Evolutionary conservation across 177 flowering plant species (phyloP), one percentile per base, ranked within the genome.

Genomic region (Telopea speciosissima): DNA sequence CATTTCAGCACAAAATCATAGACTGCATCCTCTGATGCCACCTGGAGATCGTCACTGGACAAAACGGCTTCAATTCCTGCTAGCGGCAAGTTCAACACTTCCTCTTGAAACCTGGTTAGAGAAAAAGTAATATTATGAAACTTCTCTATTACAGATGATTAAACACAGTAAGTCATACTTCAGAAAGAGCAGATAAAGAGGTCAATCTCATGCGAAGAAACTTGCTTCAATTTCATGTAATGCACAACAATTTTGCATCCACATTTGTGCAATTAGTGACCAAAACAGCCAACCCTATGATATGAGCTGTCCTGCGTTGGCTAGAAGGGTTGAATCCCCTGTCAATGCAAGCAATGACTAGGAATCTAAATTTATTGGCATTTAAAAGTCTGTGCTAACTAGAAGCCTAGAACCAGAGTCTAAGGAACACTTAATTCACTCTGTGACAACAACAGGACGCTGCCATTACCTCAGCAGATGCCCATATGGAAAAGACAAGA

Each of bases 41-140:
- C 82, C 68, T 84, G 90, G 64, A 89, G 83, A 74, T 85, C 83
- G 72, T 87, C 88, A 70, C 88, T 89, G 56, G 82, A 77, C 8
- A 89, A 58, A 16, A 89, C 79, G 5, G 89, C 89, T 82, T 89
- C 88, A n/a, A 89, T 75, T 24, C 90, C 89, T 25, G 86, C 77
- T 23, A 89, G 70, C 8, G 90, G 93, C 74, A 89, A 81, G 69
- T 65, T 75, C 71, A 86, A 54, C 59, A 85, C 81, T 78, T 88
- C 87, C 13, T 81, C 87, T 12, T 77, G 88, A 63, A 71, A 82
- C 78, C 91, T 88, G 75, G n/a, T 44, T 16, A 73, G 31, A 28
- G 31, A 36, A 36, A 6, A 36, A 36, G 6, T 36, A 5, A 36
- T 5, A 8, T 36, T 36, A 8, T 5, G n/a, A n/a, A n/a, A n/a